phyloP scores from a whole-genome alignment of 768 basidiomycete species.

The Tephrocybe rancida region DNA sequence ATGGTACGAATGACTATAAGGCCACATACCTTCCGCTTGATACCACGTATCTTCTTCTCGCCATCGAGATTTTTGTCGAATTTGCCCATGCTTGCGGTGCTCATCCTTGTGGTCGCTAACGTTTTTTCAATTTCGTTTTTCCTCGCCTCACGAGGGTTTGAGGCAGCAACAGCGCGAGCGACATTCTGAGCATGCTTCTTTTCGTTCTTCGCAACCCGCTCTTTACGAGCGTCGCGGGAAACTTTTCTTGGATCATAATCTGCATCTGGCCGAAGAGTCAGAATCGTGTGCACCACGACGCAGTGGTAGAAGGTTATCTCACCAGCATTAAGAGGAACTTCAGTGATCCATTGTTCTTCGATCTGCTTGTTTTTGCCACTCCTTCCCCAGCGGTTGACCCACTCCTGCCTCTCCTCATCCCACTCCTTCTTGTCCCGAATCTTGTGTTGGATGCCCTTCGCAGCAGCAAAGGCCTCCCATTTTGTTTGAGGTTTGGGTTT shows the following conservation, averaged over 20 bases:
- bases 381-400: slow-evolving; percentile 90
- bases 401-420: slow-evolving; percentile 95
- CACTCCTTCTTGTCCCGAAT: slow-evolving; percentile 80
- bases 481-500: slow-evolving; percentile 93
- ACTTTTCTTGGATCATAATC: slow-evolving; percentile 80
- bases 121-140: slow-evolving; percentile 78
- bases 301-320: not conserved
- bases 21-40: slow-evolving; percentile 87
- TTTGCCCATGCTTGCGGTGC: slow-evolving; percentile 94
- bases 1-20: not conserved
- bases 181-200: slow-evolving; percentile 74
- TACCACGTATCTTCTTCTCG: slow-evolving; percentile 83
- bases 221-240: slow-evolving; percentile 80
- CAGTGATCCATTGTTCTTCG: slow-evolving; percentile 90
- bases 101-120: slow-evolving; percentile 72
- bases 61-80: slow-evolving; percentile 92
- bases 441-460: slow-evolving; percentile 89
- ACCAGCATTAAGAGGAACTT: slow-evolving; percentile 89
- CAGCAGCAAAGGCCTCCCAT: slow-evolving; percentile 94
- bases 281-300: not conserved
- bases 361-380: slow-evolving; percentile 86
- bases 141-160: slow-evolving; percentile 44
- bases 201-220: slow-evolving; percentile 82
- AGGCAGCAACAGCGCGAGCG: slow-evolving; percentile 48
- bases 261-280: slow-evolving; percentile 50